phyloP scores from a whole-genome alignment of 2,329 filamentous ascomycete genomes.

The Neopestalotiopsis clavispora region DNA sequence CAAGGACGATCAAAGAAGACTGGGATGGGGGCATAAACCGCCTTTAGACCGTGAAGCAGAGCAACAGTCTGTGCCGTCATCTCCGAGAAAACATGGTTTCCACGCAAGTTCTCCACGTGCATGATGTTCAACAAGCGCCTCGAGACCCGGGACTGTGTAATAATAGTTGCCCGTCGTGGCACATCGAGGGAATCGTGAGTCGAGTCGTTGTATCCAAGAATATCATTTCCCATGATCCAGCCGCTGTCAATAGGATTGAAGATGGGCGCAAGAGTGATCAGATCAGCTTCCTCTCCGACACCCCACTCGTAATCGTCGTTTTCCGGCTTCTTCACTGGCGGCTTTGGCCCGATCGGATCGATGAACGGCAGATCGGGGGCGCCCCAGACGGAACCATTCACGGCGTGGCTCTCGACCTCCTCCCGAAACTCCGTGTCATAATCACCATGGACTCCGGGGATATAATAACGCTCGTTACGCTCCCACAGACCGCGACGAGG shows the following conservation, averaged over 20 bases:
- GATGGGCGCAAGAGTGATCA: constrained; percentile 78
- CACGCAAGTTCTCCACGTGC: constrained; percentile 76
- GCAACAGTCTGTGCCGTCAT: constrained; percentile 79
- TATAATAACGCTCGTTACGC: constrained; percentile 74
- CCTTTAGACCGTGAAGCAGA: constrained; percentile 79
- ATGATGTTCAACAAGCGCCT: constrained; percentile 75
- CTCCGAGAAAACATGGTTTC: constrained; percentile 79
- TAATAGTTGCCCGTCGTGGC: constrained; percentile 76
- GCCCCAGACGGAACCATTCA: constrained; percentile 69
- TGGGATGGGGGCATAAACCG: constrained; percentile 78
- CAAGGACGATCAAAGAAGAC: constrained; percentile 81
- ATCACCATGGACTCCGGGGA: constrained; percentile 69
- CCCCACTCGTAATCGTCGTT: constrained; percentile 78
- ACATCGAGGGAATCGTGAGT: constrained; percentile 58
- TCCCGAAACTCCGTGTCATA: constrained; percentile 71
- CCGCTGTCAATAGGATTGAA: constrained; percentile 75
- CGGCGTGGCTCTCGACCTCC: constrained; percentile 60
- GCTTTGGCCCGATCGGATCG: constrained; percentile 66
- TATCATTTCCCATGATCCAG: constrained; percentile 73
- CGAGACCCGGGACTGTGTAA: constrained; percentile 76
- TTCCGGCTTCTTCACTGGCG: constrained; percentile 60
- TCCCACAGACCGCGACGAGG: constrained; percentile 78
- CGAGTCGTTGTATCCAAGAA: constrained; percentile 67
- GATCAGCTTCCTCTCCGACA: constrained; percentile 75
- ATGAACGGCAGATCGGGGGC: constrained; percentile 63